Evolutionary conservation across 164 flowering plant species (phyloP).

Genomic region (Taxillus chinensis): DNA sequence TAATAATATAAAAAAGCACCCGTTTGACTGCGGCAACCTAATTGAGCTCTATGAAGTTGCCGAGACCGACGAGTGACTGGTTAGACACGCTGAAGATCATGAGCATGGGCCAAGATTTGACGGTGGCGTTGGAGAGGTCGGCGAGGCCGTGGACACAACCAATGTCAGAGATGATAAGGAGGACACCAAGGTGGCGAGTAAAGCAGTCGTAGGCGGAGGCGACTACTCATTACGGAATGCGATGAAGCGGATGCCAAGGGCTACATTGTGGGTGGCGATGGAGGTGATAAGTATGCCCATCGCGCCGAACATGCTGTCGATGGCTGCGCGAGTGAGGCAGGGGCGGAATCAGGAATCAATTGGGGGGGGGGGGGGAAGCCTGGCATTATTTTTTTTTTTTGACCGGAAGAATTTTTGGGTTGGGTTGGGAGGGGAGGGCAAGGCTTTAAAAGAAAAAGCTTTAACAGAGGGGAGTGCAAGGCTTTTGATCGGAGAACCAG

Average conservation of each 20-base stretch:
- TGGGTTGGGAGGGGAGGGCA: too few species aligned
- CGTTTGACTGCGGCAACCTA: slow-evolving; percentile 69
- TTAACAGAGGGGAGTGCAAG: too few species aligned
- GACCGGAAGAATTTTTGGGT: too few species aligned
- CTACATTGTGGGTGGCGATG: slow-evolving; percentile 64
- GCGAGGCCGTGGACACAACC: slow-evolving; percentile 99
- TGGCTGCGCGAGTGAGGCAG: too few species aligned
- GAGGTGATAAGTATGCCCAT: slow-evolving; percentile 98
- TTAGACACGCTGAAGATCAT: slow-evolving; percentile 91
- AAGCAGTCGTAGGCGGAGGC: slow-evolving; percentile 89
- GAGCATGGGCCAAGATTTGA: slow-evolving; percentile 78
- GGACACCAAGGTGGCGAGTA: slow-evolving; percentile 68
- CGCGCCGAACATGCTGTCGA: slow-evolving; percentile 80
- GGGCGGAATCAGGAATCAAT: too few species aligned
- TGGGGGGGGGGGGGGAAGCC: too few species aligned
- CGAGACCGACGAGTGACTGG: slow-evolving; percentile 65
- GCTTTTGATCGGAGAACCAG: too few species aligned
- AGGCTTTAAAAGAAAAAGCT: too few species aligned
- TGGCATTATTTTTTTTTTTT: too few species aligned
- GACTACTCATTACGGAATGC: slow-evolving; percentile 98
- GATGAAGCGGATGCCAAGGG: slow-evolving; percentile 76
- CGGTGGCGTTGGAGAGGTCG: slow-evolving; percentile 68
- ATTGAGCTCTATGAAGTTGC: slow-evolving; percentile 96
- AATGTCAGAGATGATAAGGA: slow-evolving; percentile 94
- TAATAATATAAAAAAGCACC: too few species aligned